Base-by-base conservation (phyloP, 2,329 filamentous ascomycete genomes). In the Endoconidiophora laricicola region DNA sequence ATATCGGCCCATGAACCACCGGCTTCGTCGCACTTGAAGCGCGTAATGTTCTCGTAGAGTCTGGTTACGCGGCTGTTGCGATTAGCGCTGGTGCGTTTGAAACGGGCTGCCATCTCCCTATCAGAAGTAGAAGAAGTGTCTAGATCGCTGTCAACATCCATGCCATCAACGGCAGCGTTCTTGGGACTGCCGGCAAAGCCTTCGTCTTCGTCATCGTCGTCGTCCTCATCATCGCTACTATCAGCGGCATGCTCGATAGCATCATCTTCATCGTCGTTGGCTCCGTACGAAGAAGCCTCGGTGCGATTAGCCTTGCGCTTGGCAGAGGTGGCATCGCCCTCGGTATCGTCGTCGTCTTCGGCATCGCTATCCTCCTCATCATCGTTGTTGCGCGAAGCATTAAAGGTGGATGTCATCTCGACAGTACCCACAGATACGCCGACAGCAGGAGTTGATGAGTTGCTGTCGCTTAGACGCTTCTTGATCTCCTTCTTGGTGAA, bases 221-320 rank as follows among this genome's bases (percentile, higher is more conserved):
- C 71, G 46, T 77, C 73, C 2, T 73, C 73, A 18, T 78, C 76
- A 20, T 58, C 58, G 6, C 69, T 65, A 2, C 71, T 70, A 2
- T 69, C 72, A 6, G 71, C 74, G 47, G 80, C 78, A 29, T 69
- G 70, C 58, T 82, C 79, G 49, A 93, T 78, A 36, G 74, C 79
- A 56, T 86, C 76, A 60, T 96, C 91, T 3, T 90, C 90, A 4
- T 94, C 88, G 60, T 96, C 91, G 44, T 94, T 93, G 33, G 81
- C 85, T 38, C 86, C 90, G 57, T 95, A 96, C 12, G 86, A 91
- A 2, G 90, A 80, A 26, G 82, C 84, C 64, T 94, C 84, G 48
- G 74, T 71, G 39, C 84, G 80, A 62, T 94, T 91, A 43, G 79
- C 77, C 58, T 75, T 78, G 59, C 79, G 74, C 66, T 86, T 93